phyloP scores from a whole-genome alignment of 2,329 filamentous ascomycete species.

The Berkeleyomyces basicola region DNA sequence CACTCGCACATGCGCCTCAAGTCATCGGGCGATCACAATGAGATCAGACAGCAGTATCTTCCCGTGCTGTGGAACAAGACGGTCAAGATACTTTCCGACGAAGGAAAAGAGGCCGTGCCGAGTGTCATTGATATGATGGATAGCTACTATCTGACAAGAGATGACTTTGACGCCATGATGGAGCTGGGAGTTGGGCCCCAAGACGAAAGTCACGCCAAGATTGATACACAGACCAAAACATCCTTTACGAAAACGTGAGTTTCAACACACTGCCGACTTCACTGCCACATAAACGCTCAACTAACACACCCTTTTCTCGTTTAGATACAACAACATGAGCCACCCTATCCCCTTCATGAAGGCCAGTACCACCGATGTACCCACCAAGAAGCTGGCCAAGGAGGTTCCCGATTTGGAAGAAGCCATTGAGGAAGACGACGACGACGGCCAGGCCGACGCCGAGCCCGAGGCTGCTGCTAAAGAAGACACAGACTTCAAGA shows the following conservation, averaged over 20 bases:
- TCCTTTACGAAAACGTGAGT: slow-evolving; percentile 78
- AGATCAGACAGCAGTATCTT: slow-evolving; percentile 87
- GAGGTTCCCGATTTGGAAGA: slow-evolving; percentile 90
- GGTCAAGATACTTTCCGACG: slow-evolving; percentile 53
- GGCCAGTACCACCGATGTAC: slow-evolving; percentile 48
- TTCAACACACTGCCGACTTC: neutral
- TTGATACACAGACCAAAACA: slow-evolving; percentile 73
- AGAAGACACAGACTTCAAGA: slow-evolving; percentile 67
- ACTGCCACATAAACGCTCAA: neutral
- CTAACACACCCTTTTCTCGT: slow-evolving; percentile 12
- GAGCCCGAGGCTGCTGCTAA: slow-evolving; percentile 49
- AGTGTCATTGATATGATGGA: slow-evolving; percentile 93
- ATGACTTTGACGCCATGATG: slow-evolving; percentile 85
- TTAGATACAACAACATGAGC: slow-evolving; percentile 66
- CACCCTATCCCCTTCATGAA: slow-evolving; percentile 97
- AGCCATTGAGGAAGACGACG: slow-evolving; percentile 82
- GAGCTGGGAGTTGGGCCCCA: slow-evolving; percentile 83
- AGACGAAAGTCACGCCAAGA: slow-evolving; percentile 54
- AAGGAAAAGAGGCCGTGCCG: slow-evolving; percentile 68
- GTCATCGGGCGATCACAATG: slow-evolving; percentile 78
- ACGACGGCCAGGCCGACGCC: slow-evolving; percentile 48
- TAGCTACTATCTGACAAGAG: slow-evolving; percentile 83
- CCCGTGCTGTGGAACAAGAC: slow-evolving; percentile 73
- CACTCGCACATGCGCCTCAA: slow-evolving; percentile 93
- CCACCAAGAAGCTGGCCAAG: slow-evolving; percentile 52